These are phyloP conservation scores for Candida coquimbonensis DNA, from an alignment of 805 yeast species.

Conservation along the genomic window DNA sequence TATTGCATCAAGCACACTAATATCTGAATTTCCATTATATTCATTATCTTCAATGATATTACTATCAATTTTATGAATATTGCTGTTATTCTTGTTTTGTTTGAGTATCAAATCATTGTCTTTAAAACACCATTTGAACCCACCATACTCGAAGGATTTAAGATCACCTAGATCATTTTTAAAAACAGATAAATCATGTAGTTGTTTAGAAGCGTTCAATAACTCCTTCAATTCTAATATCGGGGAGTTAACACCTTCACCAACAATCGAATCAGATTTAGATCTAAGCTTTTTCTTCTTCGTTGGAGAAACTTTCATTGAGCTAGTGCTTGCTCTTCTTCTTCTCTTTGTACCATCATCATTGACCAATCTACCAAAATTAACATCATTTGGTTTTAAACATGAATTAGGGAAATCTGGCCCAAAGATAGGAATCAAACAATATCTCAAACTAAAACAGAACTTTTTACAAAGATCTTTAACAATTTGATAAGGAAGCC, in stretches of 20 bases:
- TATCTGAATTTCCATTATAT: background rate
- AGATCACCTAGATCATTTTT: background rate
- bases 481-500: conserved; percentile 75
- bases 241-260: conserved; percentile 5
- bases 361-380: conserved; percentile 20
- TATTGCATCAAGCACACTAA: too few relatives aligned
- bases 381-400: conserved; percentile 16
- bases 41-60: background rate
- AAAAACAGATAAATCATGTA: conserved; percentile 18
- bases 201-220: conserved; percentile 23
- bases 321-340: conserved; percentile 8
- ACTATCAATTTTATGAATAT: background rate
- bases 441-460: conserved; percentile 70
- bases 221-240: conserved; percentile 21
- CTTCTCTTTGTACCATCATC: conserved; percentile 2
- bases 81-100: conserved; percentile 17
- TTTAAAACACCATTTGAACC: conserved; percentile 22
- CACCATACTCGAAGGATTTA: conserved; percentile 21
- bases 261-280: conserved; percentile 13
- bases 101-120: conserved; percentile 17
- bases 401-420: conserved; percentile 41
- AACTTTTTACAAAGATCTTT: conserved; percentile 61
- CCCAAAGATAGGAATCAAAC: conserved; percentile 78
- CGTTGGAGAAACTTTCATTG: background rate
- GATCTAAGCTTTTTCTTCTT: conserved; percentile 15